Evolutionary conservation across 148 eudicot genomes (phyloP).

Genomic region (Vaccinium macrocarpon): DNA sequence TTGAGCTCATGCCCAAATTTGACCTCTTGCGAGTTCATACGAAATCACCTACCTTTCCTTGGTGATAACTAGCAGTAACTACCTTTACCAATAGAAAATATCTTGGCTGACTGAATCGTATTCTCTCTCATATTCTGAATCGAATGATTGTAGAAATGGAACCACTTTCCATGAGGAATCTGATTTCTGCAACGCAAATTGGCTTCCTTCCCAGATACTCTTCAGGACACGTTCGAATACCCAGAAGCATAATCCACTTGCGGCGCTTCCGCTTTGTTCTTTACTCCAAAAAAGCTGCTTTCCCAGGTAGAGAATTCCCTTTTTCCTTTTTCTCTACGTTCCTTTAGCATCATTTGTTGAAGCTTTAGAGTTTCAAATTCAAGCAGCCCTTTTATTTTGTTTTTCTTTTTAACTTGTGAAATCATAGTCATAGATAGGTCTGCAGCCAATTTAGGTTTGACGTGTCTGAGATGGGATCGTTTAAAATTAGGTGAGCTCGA

Average conservation of each 20-base stretch:
- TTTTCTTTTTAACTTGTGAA: not conserved
- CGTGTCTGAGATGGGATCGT: not conserved
- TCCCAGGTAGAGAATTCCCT: constrained; percentile 22
- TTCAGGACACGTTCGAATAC: constrained; percentile 4
- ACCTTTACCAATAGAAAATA: not conserved
- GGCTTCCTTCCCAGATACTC: constrained; percentile 5
- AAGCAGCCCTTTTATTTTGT: not conserved
- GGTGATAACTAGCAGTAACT: not conserved
- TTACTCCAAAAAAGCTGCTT: constrained; percentile 34
- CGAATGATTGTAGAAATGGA: constrained; percentile 28
- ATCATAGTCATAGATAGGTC: not conserved
- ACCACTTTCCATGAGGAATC: constrained; percentile 22
- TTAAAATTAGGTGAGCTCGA: not conserved
- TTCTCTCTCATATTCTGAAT: not conserved
- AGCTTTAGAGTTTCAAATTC: not conserved
- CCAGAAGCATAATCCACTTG: constrained; percentile 12
- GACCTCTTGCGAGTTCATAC: not conserved
- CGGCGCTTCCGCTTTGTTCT: constrained; percentile 22
- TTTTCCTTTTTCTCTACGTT: not conserved
- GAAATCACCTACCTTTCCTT: not conserved
- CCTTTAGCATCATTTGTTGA: not conserved
- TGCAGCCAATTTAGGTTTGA: not conserved
- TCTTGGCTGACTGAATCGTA: not conserved
- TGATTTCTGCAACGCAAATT: constrained; percentile 19
- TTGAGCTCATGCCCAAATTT: not conserved